Base-by-base conservation (phyloP, 345 rosid genomes). In the Gossypium ekmanianum region DNA sequence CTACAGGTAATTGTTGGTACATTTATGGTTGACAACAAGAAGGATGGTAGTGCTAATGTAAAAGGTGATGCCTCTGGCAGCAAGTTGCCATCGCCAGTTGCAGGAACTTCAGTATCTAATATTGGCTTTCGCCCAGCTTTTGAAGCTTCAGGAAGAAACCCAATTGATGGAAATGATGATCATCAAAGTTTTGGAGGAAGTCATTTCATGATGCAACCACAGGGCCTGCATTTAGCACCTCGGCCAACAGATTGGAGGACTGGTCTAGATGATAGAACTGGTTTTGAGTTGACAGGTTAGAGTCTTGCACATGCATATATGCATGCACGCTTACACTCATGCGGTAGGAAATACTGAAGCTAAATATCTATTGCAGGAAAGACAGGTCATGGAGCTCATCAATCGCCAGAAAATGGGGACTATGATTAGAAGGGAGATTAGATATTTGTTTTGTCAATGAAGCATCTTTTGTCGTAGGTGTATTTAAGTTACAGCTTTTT, bases 1-100 rank as follows among this genome's bases (percentile, higher is more conserved):
- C 59, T 26, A 12, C 86, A 91, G 97, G 91, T 91, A 61, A 85
- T 89, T 78, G 84, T 91, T 45, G 94, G 97, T 41, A 85, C 90
- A 6, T 91, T 91, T 77, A 68, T 80, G 80, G 55, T 89, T 48
- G 90, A 89, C 74, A 48, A 78, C 74, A 88, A 84, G 84, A 91
- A 86, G 77, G 86, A 81, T 72, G 76, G 47, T 34, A 70, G 81
- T 65, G 65, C 73, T 71, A 83, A 83, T 70, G 75, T 71, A 73
- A 87, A 85, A 86, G 84, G 75, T 61, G 91, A 87, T 78, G 76
- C 88, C 50, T 83, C 89, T 65, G 74, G 81, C 45, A 81, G 82
- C 82, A 84, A 81, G 85, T 74, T 89, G 74, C 80, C 87, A 54
- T 89, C 94, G 11, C 83, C 89, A 27, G 78, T 85, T 82, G 86